These are phyloP conservation scores for Leptodermis oblonga DNA, from an alignment of 257 asterid genomes.

Conservation along the genomic window DNA sequence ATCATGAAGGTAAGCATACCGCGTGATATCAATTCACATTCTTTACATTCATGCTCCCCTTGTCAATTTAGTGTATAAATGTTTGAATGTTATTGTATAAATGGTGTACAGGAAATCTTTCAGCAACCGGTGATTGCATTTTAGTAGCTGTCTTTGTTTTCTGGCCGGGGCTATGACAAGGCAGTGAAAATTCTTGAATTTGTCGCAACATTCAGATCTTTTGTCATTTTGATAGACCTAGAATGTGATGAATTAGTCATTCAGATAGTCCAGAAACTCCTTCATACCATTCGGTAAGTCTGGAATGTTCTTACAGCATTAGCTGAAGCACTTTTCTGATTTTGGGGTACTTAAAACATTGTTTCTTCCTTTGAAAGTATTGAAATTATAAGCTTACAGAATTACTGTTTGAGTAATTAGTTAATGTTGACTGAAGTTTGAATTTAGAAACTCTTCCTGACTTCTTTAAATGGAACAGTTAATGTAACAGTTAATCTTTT, in stretches of 20 bases:
- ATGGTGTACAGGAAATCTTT: constrained; percentile 3
- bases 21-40: too few species aligned
- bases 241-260: constrained; percentile 25
- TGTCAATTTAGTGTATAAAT: not conserved
- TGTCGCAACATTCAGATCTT: constrained; percentile 31
- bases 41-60: not conserved
- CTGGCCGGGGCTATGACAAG: constrained; percentile 28
- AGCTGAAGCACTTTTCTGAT: not conserved
- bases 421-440: not conserved
- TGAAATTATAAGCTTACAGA: not conserved
- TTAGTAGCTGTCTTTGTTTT: constrained; percentile 19
- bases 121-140: not conserved
- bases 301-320: not conserved
- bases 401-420: not conserved
- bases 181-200: constrained; percentile 27
- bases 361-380: not conserved
- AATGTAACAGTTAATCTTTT: not conserved
- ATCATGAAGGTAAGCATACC: too few species aligned
- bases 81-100: not conserved
- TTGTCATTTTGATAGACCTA: constrained; percentile 31
- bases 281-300: constrained; percentile 29
- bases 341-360: not conserved
- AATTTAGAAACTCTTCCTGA: too few species aligned
- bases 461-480: not conserved
- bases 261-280: constrained; percentile 27